Percentiles rank a stretch among this genome's conserved stretches.
phyloP scores from a whole-genome alignment of 164 flowering plant genomes.

The Euptelea pleiosperma region DNA sequence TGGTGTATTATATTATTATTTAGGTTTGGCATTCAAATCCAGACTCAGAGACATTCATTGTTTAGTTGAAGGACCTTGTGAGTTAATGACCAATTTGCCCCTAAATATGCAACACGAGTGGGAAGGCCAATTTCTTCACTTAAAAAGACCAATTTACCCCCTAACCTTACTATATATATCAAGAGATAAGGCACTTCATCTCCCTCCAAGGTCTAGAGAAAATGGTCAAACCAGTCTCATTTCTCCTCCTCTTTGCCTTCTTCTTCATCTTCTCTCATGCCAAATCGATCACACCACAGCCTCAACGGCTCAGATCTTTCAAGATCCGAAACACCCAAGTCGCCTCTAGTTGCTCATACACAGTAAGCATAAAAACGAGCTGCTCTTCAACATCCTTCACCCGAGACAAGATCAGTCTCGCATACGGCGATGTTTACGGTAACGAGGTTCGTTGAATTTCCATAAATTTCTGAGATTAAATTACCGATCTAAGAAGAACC shows the following conservation, averaged over 20 bases:
- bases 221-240: constrained; percentile 2
- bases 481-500: neutral
- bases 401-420: constrained; percentile 60
- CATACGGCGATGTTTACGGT: constrained; percentile 74
- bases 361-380: constrained; percentile 63
- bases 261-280: constrained; percentile 15
- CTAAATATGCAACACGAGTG: too few species aligned
- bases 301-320: constrained; percentile 35
- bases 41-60: too few species aligned
- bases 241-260: constrained; percentile 15
- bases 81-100: too few species aligned
- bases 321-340: constrained; percentile 39
- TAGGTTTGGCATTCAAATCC: too few species aligned
- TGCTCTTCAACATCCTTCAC: constrained; percentile 62
- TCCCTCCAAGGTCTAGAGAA: neutral
- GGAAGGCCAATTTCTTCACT: too few species aligned
- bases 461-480: neutral
- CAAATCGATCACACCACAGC: constrained; percentile 22
- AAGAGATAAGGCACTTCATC: too few species aligned
- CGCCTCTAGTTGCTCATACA: constrained; percentile 43
- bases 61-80: too few species aligned
- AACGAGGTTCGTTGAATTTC: constrained; percentile 43
- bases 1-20: too few species aligned
- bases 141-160: too few species aligned
- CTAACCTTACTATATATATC: too few species aligned